Conservation (phyloP, 2,329 filamentous ascomycete species). For the Eutypella sp. region DNA sequence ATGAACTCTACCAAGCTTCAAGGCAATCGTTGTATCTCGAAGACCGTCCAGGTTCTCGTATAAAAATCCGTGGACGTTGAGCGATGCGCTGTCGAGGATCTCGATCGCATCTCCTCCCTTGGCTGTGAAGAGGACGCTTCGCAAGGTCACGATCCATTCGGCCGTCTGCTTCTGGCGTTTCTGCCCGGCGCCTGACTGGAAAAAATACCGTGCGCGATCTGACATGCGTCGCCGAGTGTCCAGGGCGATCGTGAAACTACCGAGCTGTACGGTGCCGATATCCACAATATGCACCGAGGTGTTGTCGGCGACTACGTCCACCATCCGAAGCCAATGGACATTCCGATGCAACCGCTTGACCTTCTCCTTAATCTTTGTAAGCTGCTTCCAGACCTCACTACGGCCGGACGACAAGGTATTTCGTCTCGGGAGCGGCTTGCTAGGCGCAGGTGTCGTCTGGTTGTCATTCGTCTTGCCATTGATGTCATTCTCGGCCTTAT, state of each 20-base stretch:
- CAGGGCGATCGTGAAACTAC: constrained; percentile 77
- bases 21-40: constrained; percentile 79
- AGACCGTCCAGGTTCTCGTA: constrained; percentile 82
- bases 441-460: constrained; percentile 19
- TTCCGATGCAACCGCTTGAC: constrained; percentile 83
- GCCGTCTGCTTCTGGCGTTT: constrained; percentile 64
- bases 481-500: constrained; percentile 22
- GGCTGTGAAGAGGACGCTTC: constrained; percentile 83
- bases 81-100: constrained; percentile 76
- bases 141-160: constrained; percentile 86
- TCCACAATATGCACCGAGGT: constrained; percentile 72
- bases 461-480: constrained; percentile 11
- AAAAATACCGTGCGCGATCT: constrained; percentile 83
- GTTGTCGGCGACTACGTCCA: constrained; percentile 82
- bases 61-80: constrained; percentile 89
- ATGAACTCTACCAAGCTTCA: constrained; percentile 88
- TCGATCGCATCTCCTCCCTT: constrained; percentile 82
- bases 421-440: constrained; percentile 24
- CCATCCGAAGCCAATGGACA: constrained; percentile 81
- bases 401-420: constrained; percentile 34
- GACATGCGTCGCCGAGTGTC: constrained; percentile 91
- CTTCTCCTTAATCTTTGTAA: constrained; percentile 75
- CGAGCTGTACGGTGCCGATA: constrained; percentile 80
- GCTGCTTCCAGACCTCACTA: constrained; percentile 73
- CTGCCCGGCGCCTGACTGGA: constrained; percentile 64